Base-by-base conservation (phyloP, 352 stramenopile species). In the Globisporangium acanthophoron region DNA sequence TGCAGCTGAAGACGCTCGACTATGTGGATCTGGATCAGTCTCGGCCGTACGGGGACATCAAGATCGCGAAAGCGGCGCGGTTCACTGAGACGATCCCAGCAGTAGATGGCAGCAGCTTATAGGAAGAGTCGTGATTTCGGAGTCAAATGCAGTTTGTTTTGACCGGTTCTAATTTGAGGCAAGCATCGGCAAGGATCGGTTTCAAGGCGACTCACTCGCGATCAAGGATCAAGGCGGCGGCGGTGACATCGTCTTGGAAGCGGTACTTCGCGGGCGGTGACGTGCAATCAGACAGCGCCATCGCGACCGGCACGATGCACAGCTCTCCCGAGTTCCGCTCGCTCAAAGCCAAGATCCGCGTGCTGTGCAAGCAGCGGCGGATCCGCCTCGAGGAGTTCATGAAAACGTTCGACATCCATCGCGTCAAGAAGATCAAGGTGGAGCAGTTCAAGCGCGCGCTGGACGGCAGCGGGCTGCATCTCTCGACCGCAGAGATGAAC, bases 1-100 rank as follows among this genome's bases (percentile, higher is more conserved):
- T 99, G 3, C 87, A 98, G 70, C 78, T 99, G n/a, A 98, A 99
- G 73, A 98, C 96, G 4, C 95, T 97, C 65, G 95, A 99, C 76
- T 99, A 96, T 70, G 88, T 99, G 35, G 87, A 98, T 54, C 66
- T 99, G 21, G 75, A 97, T 15, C 96, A 99, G 76, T 66, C 88
- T 20, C 74, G 88, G 44, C 71, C 89, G 49, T 99, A 98, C 71
- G 93, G 92, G 21, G 95, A 99, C 61, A 99, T 99, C 61, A 83
- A 81, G 60, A 89, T 97, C 52, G 72, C 73, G 13, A 91, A 88
- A 64, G 78, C 81, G 16, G 62, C 63, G 39, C 74, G 79, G 1
- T 95, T 95, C 56, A 67, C 70, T 3, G 83, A 92, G 52, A 60
- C 82, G 35, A 93, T 95, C 53, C 80, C 85, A n/a, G 78, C 80